Conservation (phyloP, 768 basidiomycete species). For the Ramaria sp. region DNA sequence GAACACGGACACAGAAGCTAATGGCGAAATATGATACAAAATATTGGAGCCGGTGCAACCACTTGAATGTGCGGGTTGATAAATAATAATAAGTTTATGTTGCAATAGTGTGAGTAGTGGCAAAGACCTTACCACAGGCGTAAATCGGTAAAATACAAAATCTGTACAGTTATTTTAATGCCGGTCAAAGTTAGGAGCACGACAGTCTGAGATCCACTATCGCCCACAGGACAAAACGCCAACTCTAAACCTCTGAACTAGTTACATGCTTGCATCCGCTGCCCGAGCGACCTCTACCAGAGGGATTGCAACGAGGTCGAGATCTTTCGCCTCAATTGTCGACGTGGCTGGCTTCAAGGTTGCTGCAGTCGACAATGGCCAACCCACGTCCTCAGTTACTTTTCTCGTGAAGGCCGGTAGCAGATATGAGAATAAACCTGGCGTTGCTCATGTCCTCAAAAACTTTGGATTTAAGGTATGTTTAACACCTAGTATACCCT, state of each 20-base stretch:
- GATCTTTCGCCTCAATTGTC: slow-evolving; percentile 69
- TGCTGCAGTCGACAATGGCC: slow-evolving; percentile 71
- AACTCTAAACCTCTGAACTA: background rate
- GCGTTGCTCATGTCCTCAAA: slow-evolving; percentile 89
- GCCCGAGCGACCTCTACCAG: slow-evolving; percentile 6
- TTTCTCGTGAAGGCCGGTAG: slow-evolving; percentile 89
- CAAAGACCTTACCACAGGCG: too few species aligned
- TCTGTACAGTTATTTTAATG: too few species aligned
- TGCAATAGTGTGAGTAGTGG: too few species aligned
- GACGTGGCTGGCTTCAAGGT: slow-evolving; percentile 78
- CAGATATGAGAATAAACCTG: slow-evolving; percentile 79
- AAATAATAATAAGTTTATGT: too few species aligned
- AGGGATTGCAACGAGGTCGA: slow-evolving; percentile 3
- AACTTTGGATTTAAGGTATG: slow-evolving; percentile 97
- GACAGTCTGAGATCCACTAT: background rate
- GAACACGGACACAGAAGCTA: background rate
- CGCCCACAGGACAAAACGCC: background rate
- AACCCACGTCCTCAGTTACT: slow-evolving; percentile 78
- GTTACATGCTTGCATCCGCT: slow-evolving; percentile 8
- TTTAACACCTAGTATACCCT: background rate
- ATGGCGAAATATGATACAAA: too few species aligned
- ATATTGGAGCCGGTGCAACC: too few species aligned
- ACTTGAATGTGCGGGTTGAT: too few species aligned
- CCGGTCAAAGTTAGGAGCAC: background rate
- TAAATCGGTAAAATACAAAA: too few species aligned